Percentiles rank a stretch among this genome's conserved stretches.
Evolutionary conservation across 192 early-diverging fungal genomes (phyloP).

Genomic region (Backusella macrospora): DNA sequence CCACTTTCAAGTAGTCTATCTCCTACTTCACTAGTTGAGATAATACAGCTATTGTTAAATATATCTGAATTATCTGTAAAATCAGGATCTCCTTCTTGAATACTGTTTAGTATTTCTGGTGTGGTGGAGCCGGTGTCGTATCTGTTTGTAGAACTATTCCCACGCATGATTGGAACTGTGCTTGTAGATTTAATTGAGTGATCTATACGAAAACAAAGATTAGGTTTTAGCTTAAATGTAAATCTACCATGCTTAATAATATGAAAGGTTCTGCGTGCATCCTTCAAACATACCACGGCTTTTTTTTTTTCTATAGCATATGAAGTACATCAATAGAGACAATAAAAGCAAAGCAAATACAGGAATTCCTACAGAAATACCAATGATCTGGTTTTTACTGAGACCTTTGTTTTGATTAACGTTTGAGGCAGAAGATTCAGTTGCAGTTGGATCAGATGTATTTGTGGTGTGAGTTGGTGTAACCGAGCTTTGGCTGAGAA

Average conservation of each 20-base stretch:
- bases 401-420: not conserved
- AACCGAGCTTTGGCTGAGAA: not conserved
- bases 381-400: not conserved
- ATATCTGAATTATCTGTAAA: not conserved
- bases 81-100: slow-evolving; percentile 6
- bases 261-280: not conserved
- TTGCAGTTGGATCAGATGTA: not conserved
- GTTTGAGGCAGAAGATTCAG: not conserved
- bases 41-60: not conserved
- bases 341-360: not conserved
- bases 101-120: not conserved
- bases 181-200: not conserved
- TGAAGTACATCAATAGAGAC: not conserved
- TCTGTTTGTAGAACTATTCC: not conserved
- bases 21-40: not conserved
- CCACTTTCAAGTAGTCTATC: not conserved
- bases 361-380: not conserved
- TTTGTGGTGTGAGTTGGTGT: not conserved
- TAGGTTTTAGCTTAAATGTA: not conserved
- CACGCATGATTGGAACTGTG: not conserved
- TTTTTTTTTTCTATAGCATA: not conserved
- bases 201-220: not conserved
- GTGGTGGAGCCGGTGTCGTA: not conserved
- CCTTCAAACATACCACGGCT: not conserved
- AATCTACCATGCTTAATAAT: not conserved